A percentile compares a stretch with the other conserved stretches of the same genome.
Conservation (phyloP, 331 rosid genomes). For the Malus hybrid region DNA sequence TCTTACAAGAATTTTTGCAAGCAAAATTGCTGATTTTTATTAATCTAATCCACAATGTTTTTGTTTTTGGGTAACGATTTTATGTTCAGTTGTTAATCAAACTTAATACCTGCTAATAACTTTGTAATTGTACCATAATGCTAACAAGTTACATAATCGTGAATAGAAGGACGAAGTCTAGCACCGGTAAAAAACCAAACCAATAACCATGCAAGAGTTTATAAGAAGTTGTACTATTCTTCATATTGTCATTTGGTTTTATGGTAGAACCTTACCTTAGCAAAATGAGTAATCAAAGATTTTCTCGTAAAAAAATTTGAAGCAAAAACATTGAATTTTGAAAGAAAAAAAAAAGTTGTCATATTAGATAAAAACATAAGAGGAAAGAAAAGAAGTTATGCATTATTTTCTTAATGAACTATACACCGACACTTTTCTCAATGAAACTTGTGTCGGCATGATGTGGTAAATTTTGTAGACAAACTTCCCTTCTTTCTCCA, state of each 20-base stretch:
- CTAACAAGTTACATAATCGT: no score
- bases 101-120: no score
- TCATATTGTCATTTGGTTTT: no score
- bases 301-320: not conserved
- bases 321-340: not conserved
- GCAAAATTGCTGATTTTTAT: not conserved
- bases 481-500: not conserved
- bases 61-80: no score
- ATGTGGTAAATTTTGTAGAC: not conserved
- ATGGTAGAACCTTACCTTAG: no score
- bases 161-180: no score
- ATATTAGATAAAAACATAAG: not conserved
- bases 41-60: no score
- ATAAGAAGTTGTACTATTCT: no score
- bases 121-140: no score
- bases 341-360: not conserved
- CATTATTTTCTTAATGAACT: not conserved
- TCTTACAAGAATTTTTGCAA: not conserved
- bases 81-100: no score
- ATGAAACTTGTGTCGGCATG: constrained; percentile 7
- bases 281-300: not conserved
- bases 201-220: no score
- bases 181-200: no score
- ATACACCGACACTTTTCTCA: constrained; percentile 11
- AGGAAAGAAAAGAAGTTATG: not conserved